Base-by-base conservation (phyloP, 108 stramenopile genomes). In the Cylindrotheca closterium region DNA sequence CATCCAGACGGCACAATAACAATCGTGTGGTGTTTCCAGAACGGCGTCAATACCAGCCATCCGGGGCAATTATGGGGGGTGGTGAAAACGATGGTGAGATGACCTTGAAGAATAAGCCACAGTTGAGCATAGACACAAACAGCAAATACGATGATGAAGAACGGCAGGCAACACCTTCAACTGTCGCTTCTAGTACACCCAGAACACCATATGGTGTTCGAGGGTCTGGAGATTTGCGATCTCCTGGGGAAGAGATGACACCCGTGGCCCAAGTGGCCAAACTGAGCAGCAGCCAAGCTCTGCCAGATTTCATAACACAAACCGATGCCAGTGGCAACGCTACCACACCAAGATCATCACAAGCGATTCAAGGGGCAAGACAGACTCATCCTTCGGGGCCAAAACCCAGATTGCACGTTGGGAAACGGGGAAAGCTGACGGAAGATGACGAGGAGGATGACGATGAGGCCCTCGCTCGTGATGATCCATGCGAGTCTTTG, bases 261-360 rank as follows among this genome's bases (percentile, higher is more conserved):
- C 92, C 92, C 29, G 49, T 72, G 32, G 73, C 72, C 8, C 12
- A 42, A 10, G 64, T 62, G 17, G 57, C 77, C 4, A 56, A 50
- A 4, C 54, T 47, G n/a, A 25, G 68, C 3, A 51, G 55, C 2
- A 45, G 65, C 27, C 78, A 57, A 24, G 61, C 55, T 10, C 78
- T 88, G 53, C 88, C 93, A 8, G 89, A 94, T 73, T 91, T 94
- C 65, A 91, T 94, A 30, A 94, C 93, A 18, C 93, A 91, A 68
- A 94, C 93, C 51, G 93, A 94, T 65, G 59, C 77, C 23, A 73
- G 82, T 66, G 93, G 89, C 45, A 83, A 83, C 42, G 85, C 87
- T 24, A 78, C 77, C 2, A 91, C 92, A 1, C 92, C 91, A 22
- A 78, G 92, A 24, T 86, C 79, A 26, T 72, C 66, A 8, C 62